These are phyloP conservation scores for Phyllosticta paracitricarpa DNA, from an alignment of 2,329 filamentous ascomycete species.

Conservation along the genomic window DNA sequence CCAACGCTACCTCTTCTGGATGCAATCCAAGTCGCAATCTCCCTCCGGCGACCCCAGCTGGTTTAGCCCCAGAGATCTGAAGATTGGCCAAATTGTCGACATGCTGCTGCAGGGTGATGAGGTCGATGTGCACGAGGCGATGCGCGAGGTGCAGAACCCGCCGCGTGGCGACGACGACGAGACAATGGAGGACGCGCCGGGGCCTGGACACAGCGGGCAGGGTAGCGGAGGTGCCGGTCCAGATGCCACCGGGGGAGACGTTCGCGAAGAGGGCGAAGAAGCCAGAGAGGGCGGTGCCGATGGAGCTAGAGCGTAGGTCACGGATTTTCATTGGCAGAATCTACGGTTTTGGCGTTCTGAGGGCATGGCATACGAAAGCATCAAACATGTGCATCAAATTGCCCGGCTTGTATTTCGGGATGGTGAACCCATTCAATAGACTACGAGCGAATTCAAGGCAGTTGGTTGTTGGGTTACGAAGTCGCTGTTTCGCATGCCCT, in stretches of 20 bases:
- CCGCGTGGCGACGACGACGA: slow-evolving; percentile 48
- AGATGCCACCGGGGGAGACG: slow-evolving; percentile 81
- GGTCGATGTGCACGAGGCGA: slow-evolving; percentile 64
- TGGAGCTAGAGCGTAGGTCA: slow-evolving; percentile 98
- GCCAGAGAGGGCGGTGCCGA: slow-evolving; percentile 89
- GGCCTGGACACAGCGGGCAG: slow-evolving; percentile 26
- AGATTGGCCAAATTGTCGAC: slow-evolving; percentile 82
- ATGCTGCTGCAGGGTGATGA: slow-evolving; percentile 79
- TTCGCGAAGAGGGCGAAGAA: slow-evolving; percentile 79
- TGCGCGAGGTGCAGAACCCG: slow-evolving; percentile 47
- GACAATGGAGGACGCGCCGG: slow-evolving; percentile 52
- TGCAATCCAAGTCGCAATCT: slow-evolving; percentile 82
- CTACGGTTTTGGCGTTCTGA: slow-evolving; percentile 4
- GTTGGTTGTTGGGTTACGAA: background rate
- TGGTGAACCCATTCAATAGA: background rate
- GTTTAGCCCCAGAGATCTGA: slow-evolving; percentile 77
- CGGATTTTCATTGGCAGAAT: slow-evolving; percentile 15
- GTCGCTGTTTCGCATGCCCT: slow-evolving; percentile 2
- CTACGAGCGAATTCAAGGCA: slow-evolving; percentile 7
- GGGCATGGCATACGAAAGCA: slow-evolving; percentile 5
- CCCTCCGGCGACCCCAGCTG: slow-evolving; percentile 58
- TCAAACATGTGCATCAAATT: background rate
- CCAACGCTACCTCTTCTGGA: slow-evolving; percentile 87
- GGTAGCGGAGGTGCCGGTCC: slow-evolving; percentile 70
- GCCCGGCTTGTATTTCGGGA: background rate